phyloP scores from a whole-genome alignment of 2,329 filamentous ascomycete genomes.

The Colletotrichum tamarilloi region DNA sequence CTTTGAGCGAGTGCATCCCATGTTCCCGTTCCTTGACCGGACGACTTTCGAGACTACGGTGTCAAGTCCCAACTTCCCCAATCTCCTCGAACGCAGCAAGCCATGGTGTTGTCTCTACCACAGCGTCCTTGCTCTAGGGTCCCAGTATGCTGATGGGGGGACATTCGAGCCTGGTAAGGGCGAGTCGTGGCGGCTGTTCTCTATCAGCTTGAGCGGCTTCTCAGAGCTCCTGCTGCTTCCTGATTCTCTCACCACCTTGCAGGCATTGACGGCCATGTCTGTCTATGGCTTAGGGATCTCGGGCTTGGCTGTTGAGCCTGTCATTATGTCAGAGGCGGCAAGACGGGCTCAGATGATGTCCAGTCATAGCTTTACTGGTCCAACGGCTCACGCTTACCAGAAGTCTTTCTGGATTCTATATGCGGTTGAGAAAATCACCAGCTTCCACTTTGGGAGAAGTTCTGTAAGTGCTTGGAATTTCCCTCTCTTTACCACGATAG shows the following conservation, averaged over 20 bases:
- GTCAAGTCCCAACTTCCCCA: conserved; percentile 40
- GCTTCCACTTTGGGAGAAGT: conserved; percentile 44
- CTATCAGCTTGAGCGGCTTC: conserved; percentile 48
- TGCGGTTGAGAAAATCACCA: conserved; percentile 41
- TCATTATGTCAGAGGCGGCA: conserved; percentile 44
- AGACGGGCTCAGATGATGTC: conserved; percentile 45
- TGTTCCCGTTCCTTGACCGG: conserved; percentile 54
- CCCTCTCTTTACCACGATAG: neutral
- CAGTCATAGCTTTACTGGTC: conserved; percentile 35
- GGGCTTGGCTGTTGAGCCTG: conserved; percentile 45
- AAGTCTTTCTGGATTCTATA: conserved; percentile 44
- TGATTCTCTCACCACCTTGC: conserved; percentile 44
- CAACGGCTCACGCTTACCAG: conserved; percentile 38
- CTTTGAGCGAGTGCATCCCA: conserved; percentile 51
- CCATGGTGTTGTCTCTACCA: conserved; percentile 53
- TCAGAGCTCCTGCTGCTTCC: conserved; percentile 46
- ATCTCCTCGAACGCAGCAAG: conserved; percentile 41
- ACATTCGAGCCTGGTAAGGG: conserved; percentile 52
- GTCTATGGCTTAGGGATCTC: conserved; percentile 42
- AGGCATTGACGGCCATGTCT: conserved; percentile 46
- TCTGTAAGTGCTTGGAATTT: conserved; percentile 38
- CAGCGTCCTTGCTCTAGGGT: conserved; percentile 50
- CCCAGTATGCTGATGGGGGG: conserved; percentile 47
- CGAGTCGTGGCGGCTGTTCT: conserved; percentile 52
- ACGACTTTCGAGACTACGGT: conserved; percentile 47